Base-by-base conservation (phyloP, 2,329 filamentous ascomycete genomes). In the Fusarium chlamydosporum region DNA sequence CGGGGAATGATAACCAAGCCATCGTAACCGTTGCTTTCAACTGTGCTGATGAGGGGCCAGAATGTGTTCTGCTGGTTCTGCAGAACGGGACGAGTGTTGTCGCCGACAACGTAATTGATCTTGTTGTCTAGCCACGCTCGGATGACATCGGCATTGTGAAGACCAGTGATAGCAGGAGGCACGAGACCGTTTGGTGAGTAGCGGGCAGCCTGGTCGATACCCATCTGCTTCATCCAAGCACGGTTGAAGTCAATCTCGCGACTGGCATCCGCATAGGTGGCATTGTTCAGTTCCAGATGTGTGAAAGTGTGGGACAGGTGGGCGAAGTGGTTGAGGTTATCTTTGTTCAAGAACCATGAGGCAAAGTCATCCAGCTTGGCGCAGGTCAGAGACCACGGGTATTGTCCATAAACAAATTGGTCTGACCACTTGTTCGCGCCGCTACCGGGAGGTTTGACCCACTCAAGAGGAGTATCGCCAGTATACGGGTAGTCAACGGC, bases 101-200 rank as follows among this genome's bases (percentile, higher is more conserved):
- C 65, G 26, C 65, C 65, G 12, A 68, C 65, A 20, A 68, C 65
- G 11, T 41, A 38, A 11, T 20, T 48, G 26, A 68, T 64, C 10
- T 56, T 45, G 40, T 68, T 68, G 43, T 67, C 63, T 4, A 60
- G 31, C 65, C 65, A 68, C 4, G 65, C 65, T 48, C 54, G 23
- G 34, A 68, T 68, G n/a, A 43, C 65, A 43, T 68, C 65, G 33
- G 38, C 65, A 27, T 68, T 68, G 34, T 68, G 65, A 34, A 68
- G 40, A 42, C 65, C 65, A 13, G 65, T 68, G 20, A 68, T 68
- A n/a, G 65, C 65, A 15, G 65, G 65, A 4, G 65, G 65, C 1
- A 68, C 47, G 18, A 68, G 29, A 16, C 65, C 65, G 15, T 67
- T 54, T 5, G 65, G 37, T 2, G 65, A 68, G 29, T 60, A 68